Evolutionary conservation across 1,284 basidiomycete species (phyloP), one percentile per base, ranked within the genome.

Genomic region (Cryptococcus sp.): DNA sequence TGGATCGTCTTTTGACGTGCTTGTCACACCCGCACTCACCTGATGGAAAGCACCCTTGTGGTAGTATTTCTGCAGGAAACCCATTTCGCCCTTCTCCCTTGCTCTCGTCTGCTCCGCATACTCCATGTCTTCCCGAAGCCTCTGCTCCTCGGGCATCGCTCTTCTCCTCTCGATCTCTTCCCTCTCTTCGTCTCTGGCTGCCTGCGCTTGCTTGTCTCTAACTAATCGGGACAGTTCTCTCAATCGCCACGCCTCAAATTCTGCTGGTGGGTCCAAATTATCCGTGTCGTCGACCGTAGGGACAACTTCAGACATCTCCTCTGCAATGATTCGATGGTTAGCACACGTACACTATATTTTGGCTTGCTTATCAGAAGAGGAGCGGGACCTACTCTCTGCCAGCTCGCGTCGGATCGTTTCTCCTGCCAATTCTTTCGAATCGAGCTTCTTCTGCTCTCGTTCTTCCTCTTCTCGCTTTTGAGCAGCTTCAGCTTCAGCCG

Each of bases 21-120:
- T 20, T 45, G 37, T 45, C 22, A 39, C 29, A 41, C n/a, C 23
- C 20, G 16, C 29, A 50, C n/a, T 11, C 59, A 89, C 91, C 83
- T 91, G 91, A 78, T 96, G 93, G 83, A 99, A 99, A 58, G 93
- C 94, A 69, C 96, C 96, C 80, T 97, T 98, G 82, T 99, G 96
- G 86, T 93, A 98, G 76, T 97, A 99, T 79, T 96, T 98, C 76
- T 99, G 93, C 69, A 98, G 78, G 80, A 99, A 98, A 68, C 87
- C 89, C 75, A 93, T 90, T 62, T 89, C 83, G 3, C 91, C 67
- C 60, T 76, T 76, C 48, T 78, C 76, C 54, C 63, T 70, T 53
- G 89, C 87, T 53, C 94, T 82, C 41, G 85, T 81, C 73, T 88
- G 85, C 62, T 91, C 83, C 3, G 93, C 94, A 46, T 83, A 85